Percentiles rank a stretch among this genome's conserved stretches.
Conservation (phyloP, 352 stramenopile genomes). For the Globisporangium nodosum region DNA sequence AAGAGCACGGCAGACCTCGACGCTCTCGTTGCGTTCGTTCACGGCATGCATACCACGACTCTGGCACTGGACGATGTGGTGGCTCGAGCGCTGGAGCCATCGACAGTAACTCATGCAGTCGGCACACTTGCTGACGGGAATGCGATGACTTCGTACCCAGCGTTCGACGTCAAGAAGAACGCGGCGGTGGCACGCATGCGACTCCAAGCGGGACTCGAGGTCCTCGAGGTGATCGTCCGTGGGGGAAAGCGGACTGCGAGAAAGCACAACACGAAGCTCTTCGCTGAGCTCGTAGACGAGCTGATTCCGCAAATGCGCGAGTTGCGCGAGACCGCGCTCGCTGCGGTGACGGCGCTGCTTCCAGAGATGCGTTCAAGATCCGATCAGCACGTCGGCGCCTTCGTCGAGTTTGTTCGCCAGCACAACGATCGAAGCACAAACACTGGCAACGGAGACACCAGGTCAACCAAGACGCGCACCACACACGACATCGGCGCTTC, state of each 20-base stretch:
- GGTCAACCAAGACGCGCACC: background rate
- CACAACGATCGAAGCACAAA: background rate
- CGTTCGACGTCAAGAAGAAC: conserved; percentile 49
- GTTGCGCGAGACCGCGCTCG: conserved; percentile 6
- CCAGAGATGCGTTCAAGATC: conserved; percentile 19
- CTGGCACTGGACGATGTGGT: conserved; percentile 13
- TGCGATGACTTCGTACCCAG: conserved; percentile 33
- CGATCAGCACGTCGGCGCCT: conserved; percentile 16
- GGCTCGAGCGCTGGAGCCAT: background rate
- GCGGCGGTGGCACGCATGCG: conserved; percentile 38
- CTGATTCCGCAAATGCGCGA: conserved; percentile 10
- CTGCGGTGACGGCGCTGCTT: conserved; percentile 13
- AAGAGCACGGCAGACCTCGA: conserved; percentile 19
- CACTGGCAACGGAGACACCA: background rate
- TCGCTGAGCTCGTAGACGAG: conserved; percentile 12
- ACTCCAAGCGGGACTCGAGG: conserved; percentile 24
- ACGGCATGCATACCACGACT: conserved; percentile 21
- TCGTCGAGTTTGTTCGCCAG: conserved; percentile 5
- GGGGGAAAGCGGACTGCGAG: background rate
- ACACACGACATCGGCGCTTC: background rate
- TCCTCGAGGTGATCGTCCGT: conserved; percentile 3
- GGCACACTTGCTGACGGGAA: background rate
- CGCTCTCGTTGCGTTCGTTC: conserved; percentile 26
- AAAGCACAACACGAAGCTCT: background rate
- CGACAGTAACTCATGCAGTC: background rate